phyloP scores from a whole-genome alignment of 108 stramenopile genomes.

The Bacterosira constricta region DNA sequence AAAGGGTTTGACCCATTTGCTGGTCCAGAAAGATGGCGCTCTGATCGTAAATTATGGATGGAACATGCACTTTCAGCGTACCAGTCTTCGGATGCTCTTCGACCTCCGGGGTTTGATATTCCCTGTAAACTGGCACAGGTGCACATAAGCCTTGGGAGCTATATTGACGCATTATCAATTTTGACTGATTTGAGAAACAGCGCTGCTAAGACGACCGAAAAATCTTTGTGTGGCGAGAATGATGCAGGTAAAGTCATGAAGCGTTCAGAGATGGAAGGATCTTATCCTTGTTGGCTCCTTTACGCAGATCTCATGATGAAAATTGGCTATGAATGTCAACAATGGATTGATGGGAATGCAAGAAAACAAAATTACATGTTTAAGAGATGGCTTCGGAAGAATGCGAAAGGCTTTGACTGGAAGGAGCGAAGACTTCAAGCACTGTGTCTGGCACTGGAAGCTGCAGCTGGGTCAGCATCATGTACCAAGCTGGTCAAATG shows the following conservation, averaged over 20 bases:
- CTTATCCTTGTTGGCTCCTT: conserved; percentile 75
- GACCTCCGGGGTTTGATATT: conserved; percentile 79
- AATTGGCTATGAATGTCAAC: conserved; percentile 79
- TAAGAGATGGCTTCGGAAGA: conserved; percentile 83
- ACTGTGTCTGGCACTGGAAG: conserved; percentile 75
- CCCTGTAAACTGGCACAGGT: conserved; percentile 74
- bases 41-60: conserved; percentile 53
- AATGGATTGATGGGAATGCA: conserved; percentile 66
- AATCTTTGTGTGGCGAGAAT: background rate
- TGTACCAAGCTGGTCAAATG: conserved; percentile 56
- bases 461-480: conserved; percentile 68
- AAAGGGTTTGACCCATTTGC: conserved; percentile 34
- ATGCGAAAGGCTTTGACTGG: conserved; percentile 81
- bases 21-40: conserved; percentile 14
- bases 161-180: conserved; percentile 74
- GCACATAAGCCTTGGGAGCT: conserved; percentile 74
- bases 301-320: conserved; percentile 87
- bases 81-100: conserved; percentile 69
- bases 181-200: conserved; percentile 78
- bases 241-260: background rate
- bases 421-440: conserved; percentile 81
- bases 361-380: conserved; percentile 76
- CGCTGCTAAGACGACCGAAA: conserved; percentile 20
- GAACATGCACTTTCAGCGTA: conserved; percentile 75
- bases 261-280: conserved; percentile 58